Evolutionary conservation across 148 eudicot genomes (phyloP).

Genomic region (Chenopodium quinoa): DNA sequence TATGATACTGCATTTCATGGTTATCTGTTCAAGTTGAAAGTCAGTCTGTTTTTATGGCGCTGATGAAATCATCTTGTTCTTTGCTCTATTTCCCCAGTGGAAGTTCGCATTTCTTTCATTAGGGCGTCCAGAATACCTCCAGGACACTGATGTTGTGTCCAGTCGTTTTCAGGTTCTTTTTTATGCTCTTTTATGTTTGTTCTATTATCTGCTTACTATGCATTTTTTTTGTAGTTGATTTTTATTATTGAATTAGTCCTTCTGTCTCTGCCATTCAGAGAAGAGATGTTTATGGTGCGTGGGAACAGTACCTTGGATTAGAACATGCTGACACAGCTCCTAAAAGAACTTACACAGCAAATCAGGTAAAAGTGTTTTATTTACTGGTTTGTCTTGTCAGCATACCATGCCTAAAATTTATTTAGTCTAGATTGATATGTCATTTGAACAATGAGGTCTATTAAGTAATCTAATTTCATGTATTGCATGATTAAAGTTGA

Average conservation of each 20-base stretch:
- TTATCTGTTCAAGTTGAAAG: background rate
- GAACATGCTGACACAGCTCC: conserved; percentile 89
- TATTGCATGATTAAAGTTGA: background rate
- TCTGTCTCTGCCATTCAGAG: conserved; percentile 36
- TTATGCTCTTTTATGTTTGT: background rate
- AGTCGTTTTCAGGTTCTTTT: conserved; percentile 53
- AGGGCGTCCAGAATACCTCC: conserved; percentile 73
- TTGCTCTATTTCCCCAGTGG: conserved; percentile 50
- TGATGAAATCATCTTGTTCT: conserved; percentile 1
- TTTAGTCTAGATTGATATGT: background rate
- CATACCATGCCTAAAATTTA: background rate
- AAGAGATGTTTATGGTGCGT: conserved; percentile 92
- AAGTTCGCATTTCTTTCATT: conserved; percentile 64
- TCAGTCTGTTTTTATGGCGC: background rate
- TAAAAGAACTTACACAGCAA: conserved; percentile 60
- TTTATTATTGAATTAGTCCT: background rate
- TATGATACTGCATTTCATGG: background rate
- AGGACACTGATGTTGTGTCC: conserved; percentile 62
- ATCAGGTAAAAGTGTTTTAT: conserved; percentile 45
- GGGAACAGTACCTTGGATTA: conserved; percentile 95
- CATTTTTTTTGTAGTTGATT: background rate
- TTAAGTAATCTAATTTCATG: too few species aligned
- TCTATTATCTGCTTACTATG: conserved; percentile 11
- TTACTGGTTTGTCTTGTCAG: conserved; percentile 5
- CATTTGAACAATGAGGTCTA: background rate